Base-by-base conservation (phyloP, 495 filamentous ascomycete species). In the Aspergillus incahuasiensis region DNA sequence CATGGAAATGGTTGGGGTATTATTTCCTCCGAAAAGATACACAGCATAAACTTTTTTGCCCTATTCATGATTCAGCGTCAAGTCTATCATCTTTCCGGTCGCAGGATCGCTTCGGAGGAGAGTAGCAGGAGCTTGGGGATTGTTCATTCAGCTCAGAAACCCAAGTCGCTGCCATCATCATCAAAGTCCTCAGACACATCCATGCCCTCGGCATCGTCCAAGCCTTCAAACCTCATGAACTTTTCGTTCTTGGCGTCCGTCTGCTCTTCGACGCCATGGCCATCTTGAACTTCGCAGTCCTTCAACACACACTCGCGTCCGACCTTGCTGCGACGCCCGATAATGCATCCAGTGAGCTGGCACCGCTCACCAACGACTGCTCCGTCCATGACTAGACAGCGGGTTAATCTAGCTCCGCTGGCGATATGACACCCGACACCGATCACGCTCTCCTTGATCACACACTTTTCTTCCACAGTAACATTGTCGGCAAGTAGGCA, bases 221-320 rank as follows among this genome's bases (percentile, higher is more conserved):
- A 67, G 18, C 87, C 87, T 48, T 89, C 86, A 44, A 91, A 92
- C 56, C 82, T 82, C 86, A 92, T 92, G 59, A 96, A 84, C 63
- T 89, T 90, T 62, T 91, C 88, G 52, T 86, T 85, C 71, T 91
- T 95, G 19, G 87, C 88, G 60, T 94, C 90, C 4, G 87, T 91
- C 63, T 83, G 85, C 20, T 89, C 83, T 55, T 87, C 83, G 12
- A 97, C 88, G n/a, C 88, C 73, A 65, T 86, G 80, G 28, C 86
- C 89, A 68, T 96, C 89, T 67, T 95, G 89, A 2, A 97, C 84
- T 69, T 96, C 91, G 61, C 91, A 95, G 55, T 97, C 90, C 52
- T 83, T 89, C 52, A 98, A 72, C 16, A 79, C 77, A 44, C 82
- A 87, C 43, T 87, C 86, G 21, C 87, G 84, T 0, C 91, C 91